Percentiles rank a stretch among this genome's conserved stretches.
phyloP scores from a whole-genome alignment of 1,284 basidiomycete genomes.

The Ganoderma lucidum region DNA sequence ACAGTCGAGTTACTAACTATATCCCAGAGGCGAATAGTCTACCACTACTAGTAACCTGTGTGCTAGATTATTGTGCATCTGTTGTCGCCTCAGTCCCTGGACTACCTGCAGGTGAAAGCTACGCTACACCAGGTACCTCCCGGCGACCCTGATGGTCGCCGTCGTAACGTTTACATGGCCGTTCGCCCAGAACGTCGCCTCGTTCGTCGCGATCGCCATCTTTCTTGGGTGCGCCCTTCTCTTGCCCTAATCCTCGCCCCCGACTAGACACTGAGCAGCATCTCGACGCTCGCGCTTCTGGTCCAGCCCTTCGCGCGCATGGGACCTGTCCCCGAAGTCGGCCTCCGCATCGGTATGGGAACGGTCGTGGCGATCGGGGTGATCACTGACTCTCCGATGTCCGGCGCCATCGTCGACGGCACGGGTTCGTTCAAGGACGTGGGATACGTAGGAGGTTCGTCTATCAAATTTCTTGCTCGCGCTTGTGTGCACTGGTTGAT shows the following conservation, averaged over 20 bases:
- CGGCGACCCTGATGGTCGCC: constrained; percentile 54
- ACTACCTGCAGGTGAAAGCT: too few species aligned
- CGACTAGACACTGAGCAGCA: constrained; percentile 41
- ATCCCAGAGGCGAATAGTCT: too few species aligned
- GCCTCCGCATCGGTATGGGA: constrained; percentile 60
- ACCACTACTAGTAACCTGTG: too few species aligned
- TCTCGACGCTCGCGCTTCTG: constrained; percentile 57
- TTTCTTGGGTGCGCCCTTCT: not conserved
- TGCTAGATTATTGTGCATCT: too few species aligned
- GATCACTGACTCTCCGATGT: constrained; percentile 58
- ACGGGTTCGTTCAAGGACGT: constrained; percentile 54
- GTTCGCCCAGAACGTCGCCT: constrained; percentile 48
- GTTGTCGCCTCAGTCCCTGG: too few species aligned
- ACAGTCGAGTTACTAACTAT: too few species aligned
- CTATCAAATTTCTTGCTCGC: not conserved
- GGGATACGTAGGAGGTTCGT: constrained; percentile 53
- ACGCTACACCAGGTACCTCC: constrained; percentile 38
- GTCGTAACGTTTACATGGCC: constrained; percentile 66
- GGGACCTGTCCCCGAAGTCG: constrained; percentile 61
- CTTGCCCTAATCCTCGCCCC: not conserved
- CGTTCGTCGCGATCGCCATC: constrained; percentile 49
- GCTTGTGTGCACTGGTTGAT: not conserved
- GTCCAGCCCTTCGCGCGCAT: constrained; percentile 60
- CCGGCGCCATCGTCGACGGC: constrained; percentile 54
- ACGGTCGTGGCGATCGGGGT: constrained; percentile 53